phyloP scores from a whole-genome alignment of 1,139 yeast genomes.

The Geotrichum aggregatum region DNA sequence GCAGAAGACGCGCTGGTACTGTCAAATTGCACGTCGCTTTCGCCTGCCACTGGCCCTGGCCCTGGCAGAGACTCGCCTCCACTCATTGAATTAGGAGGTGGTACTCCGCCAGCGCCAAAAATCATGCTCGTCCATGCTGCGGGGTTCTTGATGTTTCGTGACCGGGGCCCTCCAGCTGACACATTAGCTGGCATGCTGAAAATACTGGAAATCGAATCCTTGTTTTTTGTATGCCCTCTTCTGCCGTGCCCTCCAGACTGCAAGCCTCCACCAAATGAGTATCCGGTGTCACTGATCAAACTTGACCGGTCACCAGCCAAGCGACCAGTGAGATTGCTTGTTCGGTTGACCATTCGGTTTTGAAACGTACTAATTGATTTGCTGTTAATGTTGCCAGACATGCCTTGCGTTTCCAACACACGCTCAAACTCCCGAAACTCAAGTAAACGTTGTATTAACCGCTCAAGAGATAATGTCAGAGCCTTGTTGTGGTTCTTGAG shows the following conservation, averaged over 20 bases:
- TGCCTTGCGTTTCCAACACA: conserved; percentile 28
- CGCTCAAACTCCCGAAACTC: conserved; percentile 34
- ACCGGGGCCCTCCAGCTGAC: background rate
- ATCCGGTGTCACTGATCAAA: conserved; percentile 6
- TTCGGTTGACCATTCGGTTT: conserved; percentile 26
- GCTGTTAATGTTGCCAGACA: conserved; percentile 24
- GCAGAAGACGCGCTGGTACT: background rate
- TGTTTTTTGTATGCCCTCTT: conserved; percentile 9
- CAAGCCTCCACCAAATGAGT: conserved; percentile 4
- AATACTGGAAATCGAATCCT: conserved; percentile 15
- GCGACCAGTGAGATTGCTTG: background rate
- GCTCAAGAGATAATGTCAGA: conserved; percentile 28
- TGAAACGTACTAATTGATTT: conserved; percentile 33
- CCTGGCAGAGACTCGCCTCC: background rate
- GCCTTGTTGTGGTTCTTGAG: conserved; percentile 20
- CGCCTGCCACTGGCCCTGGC: background rate
- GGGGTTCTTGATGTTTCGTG: conserved; percentile 19
- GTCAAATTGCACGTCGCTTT: background rate
- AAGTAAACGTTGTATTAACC: conserved; percentile 37
- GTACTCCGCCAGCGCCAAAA: conserved; percentile 11
- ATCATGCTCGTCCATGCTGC: conserved; percentile 18
- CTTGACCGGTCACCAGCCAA: conserved; percentile 6
- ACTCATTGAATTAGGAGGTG: background rate
- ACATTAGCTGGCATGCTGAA: conserved; percentile 9
- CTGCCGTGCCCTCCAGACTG: background rate